Evolutionary conservation across 202 grass and related monocot species (phyloP), one percentile per base, ranked within the genome.

Genomic region (Sporobolus alterniflorus): DNA sequence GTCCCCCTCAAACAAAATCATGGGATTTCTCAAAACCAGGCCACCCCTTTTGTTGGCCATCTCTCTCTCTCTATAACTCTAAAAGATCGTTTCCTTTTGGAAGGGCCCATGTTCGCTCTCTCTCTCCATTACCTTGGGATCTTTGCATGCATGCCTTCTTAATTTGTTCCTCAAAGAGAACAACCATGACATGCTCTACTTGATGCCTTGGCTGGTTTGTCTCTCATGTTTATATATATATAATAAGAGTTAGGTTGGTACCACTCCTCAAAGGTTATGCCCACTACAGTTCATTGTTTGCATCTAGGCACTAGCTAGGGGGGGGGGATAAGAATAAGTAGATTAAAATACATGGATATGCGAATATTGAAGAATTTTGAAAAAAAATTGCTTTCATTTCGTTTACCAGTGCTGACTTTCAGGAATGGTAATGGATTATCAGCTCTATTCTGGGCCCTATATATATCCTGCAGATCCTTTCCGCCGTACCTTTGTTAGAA

Each of bases 1-100:
- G 92, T 95, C 91, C 89, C 89, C 96, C 96, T 93, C 92, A 93
- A 95, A 98, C 96, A 98, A 98, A 92, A 90, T 95, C 93, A 95
- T 98, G 87, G 92, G 85, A 91, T 85, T 98, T 94, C 91, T 94
- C 91, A 89, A 90, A 86, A 73, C 73, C 77, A 85, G 61, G 83
- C 71, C 83, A 80, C 80, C 84, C 39, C 75, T 90, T 90, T 90
- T 83, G 88, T 61, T 83, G 84, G 68, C 84, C 80, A 83, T 72
- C 74, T 81, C 76, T 75, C 54, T 60, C 44, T 40, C 22, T n/a
- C 30, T 61, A 33, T 16, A 24, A 49, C 57, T 65, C 28, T 29
- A 83, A 90, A 91, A 89, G 87, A 90, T 85, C 80, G 82, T 89
- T 85, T 81, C 66, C 87, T 85, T 94, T 91, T 82, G 79, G 76